Evolutionary conservation across 2,329 filamentous ascomycete genomes (phyloP).

Genomic region (Fusarium domesticum): DNA sequence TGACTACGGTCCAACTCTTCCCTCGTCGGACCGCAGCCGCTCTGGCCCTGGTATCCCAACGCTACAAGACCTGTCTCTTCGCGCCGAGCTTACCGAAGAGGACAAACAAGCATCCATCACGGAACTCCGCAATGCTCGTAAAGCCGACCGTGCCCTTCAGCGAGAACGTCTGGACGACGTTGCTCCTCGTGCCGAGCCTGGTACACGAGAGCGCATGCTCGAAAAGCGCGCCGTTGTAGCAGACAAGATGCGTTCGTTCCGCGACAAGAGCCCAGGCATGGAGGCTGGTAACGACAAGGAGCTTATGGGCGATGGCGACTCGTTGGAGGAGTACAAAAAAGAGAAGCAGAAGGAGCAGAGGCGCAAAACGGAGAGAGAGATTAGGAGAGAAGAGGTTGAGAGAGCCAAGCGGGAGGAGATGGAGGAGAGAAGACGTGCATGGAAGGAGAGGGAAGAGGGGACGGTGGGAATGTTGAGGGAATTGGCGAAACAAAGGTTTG

Average conservation of each 20-base stretch:
- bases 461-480: conserved; percentile 79
- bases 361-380: conserved; percentile 80
- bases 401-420: conserved; percentile 74
- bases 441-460: conserved; percentile 74
- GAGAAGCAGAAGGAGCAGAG: conserved; percentile 62
- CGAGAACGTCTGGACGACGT: conserved; percentile 77
- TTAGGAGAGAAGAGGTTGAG: conserved; percentile 75
- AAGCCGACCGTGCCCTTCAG: conserved; percentile 62
- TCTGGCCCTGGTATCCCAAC: conserved; percentile 64
- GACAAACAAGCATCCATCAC: conserved; percentile 50
- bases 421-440: conserved; percentile 69
- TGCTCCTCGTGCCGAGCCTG: conserved; percentile 75
- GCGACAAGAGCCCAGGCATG: conserved; percentile 61
- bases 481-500: conserved; percentile 77
- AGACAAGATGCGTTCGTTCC: conserved; percentile 70
- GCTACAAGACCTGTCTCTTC: conserved; percentile 68
- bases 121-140: conserved; percentile 59
- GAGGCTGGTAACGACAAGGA: conserved; percentile 63
- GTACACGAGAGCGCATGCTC: conserved; percentile 76
- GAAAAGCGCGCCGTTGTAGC: conserved; percentile 79
- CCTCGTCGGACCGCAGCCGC: conserved; percentile 23
- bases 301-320: conserved; percentile 70
- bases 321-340: conserved; percentile 65
- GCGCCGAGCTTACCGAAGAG: conserved; percentile 48
- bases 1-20: conserved; percentile 50